Base-by-base conservation (phyloP, 2,329 filamentous ascomycete species). In the Cytospora mali region DNA sequence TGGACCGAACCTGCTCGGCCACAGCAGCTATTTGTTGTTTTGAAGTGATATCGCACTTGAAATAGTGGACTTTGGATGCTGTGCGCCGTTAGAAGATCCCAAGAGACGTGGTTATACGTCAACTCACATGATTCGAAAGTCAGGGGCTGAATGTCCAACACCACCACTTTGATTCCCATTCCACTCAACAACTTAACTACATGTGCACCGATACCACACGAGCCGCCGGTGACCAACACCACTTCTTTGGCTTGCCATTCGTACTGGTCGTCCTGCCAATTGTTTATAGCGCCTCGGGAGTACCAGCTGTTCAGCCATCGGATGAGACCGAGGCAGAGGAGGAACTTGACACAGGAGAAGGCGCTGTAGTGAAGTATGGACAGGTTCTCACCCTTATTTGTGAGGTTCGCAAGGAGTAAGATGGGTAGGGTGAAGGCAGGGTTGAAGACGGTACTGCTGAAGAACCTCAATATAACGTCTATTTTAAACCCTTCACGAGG, bases 191-290 rank as follows among this genome's bases (percentile, higher is more conserved):
- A 73, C 66, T 81, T 80, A 16, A 89, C 89, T 3, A 92, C 81
- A 42, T 82, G 76, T 23, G 82, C 84, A 16, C 91, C 91, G 69
- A 94, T 92, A 0, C 91, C 91, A 61, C 85, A 85, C 49, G 88
- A 86, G 9, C 91, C 91, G 9, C 91, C 90, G 0, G 91, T 93
- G 23, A 93, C 81, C 50, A 93, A 78, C 3, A 91, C 87, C 56
- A 93, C 81, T 76, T 93, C 90, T 57, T 81, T 82, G 25, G 79
- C 51, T n/a, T 56, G 76, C 88, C 89, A 92, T 71, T 86, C 81
- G 74, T 88, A 89, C 48, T 71, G 75, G 69, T 86, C 84, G 13
- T 68, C 71, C 1, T 71, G 77, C 78, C 80, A 85, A 71, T 81
- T 82, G 71, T 83, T 80, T 61, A 79, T 66, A 1, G 76, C 76